Percentiles rank a stretch among this genome's conserved stretches.
Conservation (phyloP, 1,284 basidiomycete species). For the Coniophora puteana region DNA sequence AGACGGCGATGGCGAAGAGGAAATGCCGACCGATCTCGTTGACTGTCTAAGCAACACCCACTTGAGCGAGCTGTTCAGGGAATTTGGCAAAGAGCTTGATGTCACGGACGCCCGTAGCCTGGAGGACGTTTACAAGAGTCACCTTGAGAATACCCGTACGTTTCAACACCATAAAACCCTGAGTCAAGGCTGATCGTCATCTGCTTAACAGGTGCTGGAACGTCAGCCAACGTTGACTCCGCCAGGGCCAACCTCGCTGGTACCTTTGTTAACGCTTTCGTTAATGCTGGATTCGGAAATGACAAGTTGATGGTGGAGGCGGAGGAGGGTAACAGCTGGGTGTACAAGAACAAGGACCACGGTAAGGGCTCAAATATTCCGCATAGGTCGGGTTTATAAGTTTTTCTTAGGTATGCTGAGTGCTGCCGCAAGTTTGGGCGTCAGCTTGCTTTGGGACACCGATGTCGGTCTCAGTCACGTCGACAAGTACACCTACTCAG, state of each 20-base stretch:
- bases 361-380: conserved; percentile 40
- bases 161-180: conserved; percentile 10
- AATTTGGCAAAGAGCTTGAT: conserved; percentile 94
- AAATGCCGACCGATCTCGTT: conserved; percentile 80
- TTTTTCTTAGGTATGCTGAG: conserved; percentile 82
- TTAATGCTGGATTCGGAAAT: conserved; percentile 98
- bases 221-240: conserved; percentile 81
- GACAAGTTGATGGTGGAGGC: conserved; percentile 98
- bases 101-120: conserved; percentile 88
- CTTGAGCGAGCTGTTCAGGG: conserved; percentile 82
- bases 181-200: background rate
- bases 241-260: conserved; percentile 94
- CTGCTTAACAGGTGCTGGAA: conserved; percentile 44
- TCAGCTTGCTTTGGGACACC: conserved; percentile 95
- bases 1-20: conserved; percentile 56
- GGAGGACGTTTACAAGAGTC: conserved; percentile 98
- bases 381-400: background rate
- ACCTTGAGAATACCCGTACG: conserved; percentile 86
- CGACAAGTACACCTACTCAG: conserved; percentile 97
- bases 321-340: conserved; percentile 95
- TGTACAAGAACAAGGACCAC: conserved; percentile 99
- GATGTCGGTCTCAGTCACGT: conserved; percentile 93
- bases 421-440: conserved; percentile 91
- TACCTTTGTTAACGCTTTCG: conserved; percentile 98
- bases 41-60: conserved; percentile 85